Base-by-base conservation (phyloP, 2,329 filamentous ascomycete genomes). In the Aulographum hederae region DNA sequence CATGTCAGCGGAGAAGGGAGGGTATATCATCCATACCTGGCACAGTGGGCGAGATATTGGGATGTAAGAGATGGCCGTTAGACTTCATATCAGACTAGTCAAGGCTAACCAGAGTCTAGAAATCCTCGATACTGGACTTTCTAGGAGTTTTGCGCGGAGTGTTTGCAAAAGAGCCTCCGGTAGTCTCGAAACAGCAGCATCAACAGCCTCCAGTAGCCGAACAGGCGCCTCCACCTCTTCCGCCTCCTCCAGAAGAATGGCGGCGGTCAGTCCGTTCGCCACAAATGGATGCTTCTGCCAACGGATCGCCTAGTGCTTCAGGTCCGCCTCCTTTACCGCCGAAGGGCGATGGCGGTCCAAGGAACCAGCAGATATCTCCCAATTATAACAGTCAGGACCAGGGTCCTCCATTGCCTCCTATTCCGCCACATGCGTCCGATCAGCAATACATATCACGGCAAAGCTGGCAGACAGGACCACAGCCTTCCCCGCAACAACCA, bases 21-120 rank as follows among this genome's bases (percentile, higher is more conserved):
- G 50, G 71, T 95, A 39, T 98, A 95, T 51, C 89, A 98, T 51
- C 89, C 89, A 23, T 98, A 95, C 51, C 61, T 98, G 29, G 80
- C 82, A 19, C 75, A 82, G 38, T 98, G 89, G 89, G 61, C 67
- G 19, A 73, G 81, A 41, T 86, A 79, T 43, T 89, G 80, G 78
- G 81, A 93, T 69, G 81, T 91, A 53, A 60, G 78, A 71, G 15
- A 30, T 18, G 31, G 2, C 4, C 10, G 26, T 6, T 14, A 12
- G 20, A n/a, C 19, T 13, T 28, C 14, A 13, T 2, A 15, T 15
- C 28, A 2, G 4, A 28, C 15, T 15, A 11, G 12, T 25, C 28
- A 5, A 4, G 2, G 19, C 28, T 34, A 23, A 30, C 18, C 14
- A 16, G 17, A 18, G 8, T 32, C 31, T 46, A 67, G 82, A 86